A percentile compares a stretch with the other conserved stretches of the same genome.
These are phyloP conservation scores for Anthracocystis panici-leucophaei DNA, from an alignment of 1,284 basidiomycete genomes.

Conservation along the genomic window DNA sequence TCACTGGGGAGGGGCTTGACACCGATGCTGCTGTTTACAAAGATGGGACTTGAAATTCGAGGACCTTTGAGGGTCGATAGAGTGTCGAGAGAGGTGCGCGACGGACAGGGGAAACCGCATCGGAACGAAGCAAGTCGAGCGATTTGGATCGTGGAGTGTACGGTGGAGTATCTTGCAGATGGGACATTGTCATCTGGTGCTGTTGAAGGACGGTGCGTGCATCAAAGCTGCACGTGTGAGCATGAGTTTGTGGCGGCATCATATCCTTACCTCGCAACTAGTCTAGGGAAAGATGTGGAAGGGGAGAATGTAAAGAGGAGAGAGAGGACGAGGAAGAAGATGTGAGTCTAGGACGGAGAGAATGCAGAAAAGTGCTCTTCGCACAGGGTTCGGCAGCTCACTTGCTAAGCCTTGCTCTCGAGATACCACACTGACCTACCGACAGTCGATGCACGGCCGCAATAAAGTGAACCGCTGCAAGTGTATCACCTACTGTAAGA, in stretches of 20 bases:
- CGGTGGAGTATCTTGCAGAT: slow-evolving; percentile 14
- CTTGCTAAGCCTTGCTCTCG: background rate
- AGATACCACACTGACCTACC: background rate
- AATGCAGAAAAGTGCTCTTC: background rate
- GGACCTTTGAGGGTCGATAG: slow-evolving; percentile 18
- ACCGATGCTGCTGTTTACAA: slow-evolving; percentile 37
- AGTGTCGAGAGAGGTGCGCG: slow-evolving; percentile 30
- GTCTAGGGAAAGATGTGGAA: background rate
- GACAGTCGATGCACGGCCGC: slow-evolving; percentile 3
- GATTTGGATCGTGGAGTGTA: slow-evolving; percentile 35
- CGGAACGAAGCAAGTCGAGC: slow-evolving; percentile 31
- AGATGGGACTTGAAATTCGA: slow-evolving; percentile 39
- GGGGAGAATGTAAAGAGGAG: background rate
- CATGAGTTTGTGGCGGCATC: slow-evolving; percentile 6
- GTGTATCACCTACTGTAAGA: background rate
- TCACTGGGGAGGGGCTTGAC: slow-evolving; percentile 17
- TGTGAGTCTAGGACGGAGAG: background rate
- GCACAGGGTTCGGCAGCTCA: background rate
- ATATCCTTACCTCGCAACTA: background rate
- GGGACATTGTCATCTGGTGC: background rate
- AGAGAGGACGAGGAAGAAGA: background rate
- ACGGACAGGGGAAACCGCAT: slow-evolving; percentile 6
- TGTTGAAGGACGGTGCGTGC: slow-evolving; percentile 7
- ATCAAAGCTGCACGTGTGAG: slow-evolving; percentile 15
- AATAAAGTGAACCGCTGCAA: slow-evolving; percentile 3